phyloP scores from a whole-genome alignment of 2,329 filamentous ascomycete genomes.

The Fusarium tanahbumbuense region DNA sequence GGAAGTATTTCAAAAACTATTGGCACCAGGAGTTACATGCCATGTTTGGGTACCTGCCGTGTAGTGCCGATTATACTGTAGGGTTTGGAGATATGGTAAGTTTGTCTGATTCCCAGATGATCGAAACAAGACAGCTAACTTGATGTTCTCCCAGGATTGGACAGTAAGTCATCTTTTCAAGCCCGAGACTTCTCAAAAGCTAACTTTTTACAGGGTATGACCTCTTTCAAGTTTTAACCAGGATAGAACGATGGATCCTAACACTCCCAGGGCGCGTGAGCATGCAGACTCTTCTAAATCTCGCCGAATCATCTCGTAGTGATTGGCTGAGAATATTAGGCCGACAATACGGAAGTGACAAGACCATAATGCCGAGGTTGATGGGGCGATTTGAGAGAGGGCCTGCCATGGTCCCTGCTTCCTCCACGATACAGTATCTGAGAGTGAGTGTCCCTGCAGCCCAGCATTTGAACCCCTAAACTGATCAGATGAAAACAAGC shows the following conservation, averaged over 20 bases:
- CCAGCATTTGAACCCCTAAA: neutral
- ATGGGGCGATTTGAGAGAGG: neutral
- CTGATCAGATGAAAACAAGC: neutral
- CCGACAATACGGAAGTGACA: neutral
- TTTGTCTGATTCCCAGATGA: neutral
- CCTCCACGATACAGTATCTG: neutral
- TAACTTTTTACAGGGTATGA: neutral
- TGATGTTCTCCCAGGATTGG: neutral
- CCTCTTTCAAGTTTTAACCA: neutral
- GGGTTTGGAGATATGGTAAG: neutral
- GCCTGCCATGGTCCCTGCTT: neutral
- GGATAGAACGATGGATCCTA: neutral
- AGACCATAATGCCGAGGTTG: neutral
- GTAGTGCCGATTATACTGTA: neutral
- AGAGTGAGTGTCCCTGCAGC: neutral
- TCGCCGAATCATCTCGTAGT: neutral
- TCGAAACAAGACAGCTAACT: neutral
- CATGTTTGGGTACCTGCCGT: neutral
- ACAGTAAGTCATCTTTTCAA: neutral
- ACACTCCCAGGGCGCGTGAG: neutral
- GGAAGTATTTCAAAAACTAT: rapidly evolving
- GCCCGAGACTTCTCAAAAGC: neutral
- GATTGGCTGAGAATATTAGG: neutral
- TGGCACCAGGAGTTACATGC: neutral
- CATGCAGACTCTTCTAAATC: neutral